These are phyloP conservation scores for Alternaria triticina DNA, from an alignment of 2,329 filamentous ascomycete genomes.

Conservation along the genomic window DNA sequence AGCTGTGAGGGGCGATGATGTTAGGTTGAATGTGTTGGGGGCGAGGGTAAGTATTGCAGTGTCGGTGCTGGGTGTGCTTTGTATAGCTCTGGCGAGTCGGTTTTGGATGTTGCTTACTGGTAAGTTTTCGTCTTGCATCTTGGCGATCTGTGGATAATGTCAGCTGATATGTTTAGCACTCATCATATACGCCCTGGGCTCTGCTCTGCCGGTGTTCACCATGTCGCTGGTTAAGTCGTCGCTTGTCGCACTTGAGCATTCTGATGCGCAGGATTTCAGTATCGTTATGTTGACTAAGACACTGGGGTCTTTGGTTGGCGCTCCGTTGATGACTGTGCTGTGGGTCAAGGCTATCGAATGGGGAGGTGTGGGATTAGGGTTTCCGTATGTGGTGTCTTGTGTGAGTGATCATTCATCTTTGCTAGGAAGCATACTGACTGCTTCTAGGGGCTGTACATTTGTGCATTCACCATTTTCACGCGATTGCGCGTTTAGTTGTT, in stretches of 20 bases:
- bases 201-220: conserved; percentile 48
- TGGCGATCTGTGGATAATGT: neutral
- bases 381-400: conserved; percentile 46
- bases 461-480: conserved; percentile 5
- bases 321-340: conserved; percentile 45
- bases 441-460: conserved; percentile 16
- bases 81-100: conserved; percentile 37
- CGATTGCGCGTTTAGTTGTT: neutral
- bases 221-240: conserved; percentile 47
- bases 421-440: neutral
- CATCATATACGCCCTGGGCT: conserved; percentile 47
- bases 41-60: conserved; percentile 40
- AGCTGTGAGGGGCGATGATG: conserved; percentile 33
- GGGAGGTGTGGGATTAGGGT: conserved; percentile 40
- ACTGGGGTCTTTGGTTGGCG: conserved; percentile 43
- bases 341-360: conserved; percentile 46
- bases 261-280: conserved; percentile 44
- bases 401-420: conserved; percentile 26
- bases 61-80: conserved; percentile 44
- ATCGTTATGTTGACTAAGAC: conserved; percentile 49
- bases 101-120: conserved; percentile 43
- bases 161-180: conserved; percentile 31
- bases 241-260: conserved; percentile 34
- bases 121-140: conserved; percentile 8
- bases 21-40: conserved; percentile 40